Base-by-base conservation (phyloP, 2,329 filamentous ascomycete genomes). In the Colletotrichum brevisporum region DNA sequence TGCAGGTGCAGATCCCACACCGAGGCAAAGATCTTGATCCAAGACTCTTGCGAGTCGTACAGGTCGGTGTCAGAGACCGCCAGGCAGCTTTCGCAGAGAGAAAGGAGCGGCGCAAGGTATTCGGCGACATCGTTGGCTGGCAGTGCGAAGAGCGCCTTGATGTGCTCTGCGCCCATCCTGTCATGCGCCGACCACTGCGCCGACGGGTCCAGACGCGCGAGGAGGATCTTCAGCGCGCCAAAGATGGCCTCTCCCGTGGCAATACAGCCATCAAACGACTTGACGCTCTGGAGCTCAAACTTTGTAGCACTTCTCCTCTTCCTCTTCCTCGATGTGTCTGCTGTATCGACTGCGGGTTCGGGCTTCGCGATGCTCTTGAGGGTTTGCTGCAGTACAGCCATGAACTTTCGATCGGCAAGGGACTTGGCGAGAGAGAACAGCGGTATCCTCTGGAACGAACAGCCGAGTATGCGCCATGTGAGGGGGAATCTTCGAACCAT, bases 391-490 rank as follows among this genome's bases (percentile, higher is more conserved):
- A 97, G 77, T 10, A 94, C 87, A 1, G 81, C 79, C 41, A 92
- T 80, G 61, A 97, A 93, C 53, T 89, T 86, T 65, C 91, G 85
- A 67, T 94, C 90, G 24, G 89, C 90, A 6, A 97, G 84, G 4
- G 92, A 89, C 67, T 90, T 90, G 9, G 93, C 92, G 26, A 93
- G 83, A 12, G 89, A 90, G 53, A 92, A 90, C 0, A 90, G 82
- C 0, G 93, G 91, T 18, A 95, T 88, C n/a, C 89, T 82, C 57
- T 85, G 82, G 62, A 93, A 85, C 55, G 92, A 83, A 67, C 85
- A 86, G 52, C 84, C 83, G 26, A 94, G 77, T 43, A 94, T 85
- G 36, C 82, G 83, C 92, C 89, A 91, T 10, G 88, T 83, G 60
- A 87, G 76, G 54, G 88, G 86, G 73, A 85, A 88, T 70, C 87